Evolutionary conservation across 2,329 filamentous ascomycete genomes (phyloP).

Genomic region (Cordyceps fumosorosea): DNA sequence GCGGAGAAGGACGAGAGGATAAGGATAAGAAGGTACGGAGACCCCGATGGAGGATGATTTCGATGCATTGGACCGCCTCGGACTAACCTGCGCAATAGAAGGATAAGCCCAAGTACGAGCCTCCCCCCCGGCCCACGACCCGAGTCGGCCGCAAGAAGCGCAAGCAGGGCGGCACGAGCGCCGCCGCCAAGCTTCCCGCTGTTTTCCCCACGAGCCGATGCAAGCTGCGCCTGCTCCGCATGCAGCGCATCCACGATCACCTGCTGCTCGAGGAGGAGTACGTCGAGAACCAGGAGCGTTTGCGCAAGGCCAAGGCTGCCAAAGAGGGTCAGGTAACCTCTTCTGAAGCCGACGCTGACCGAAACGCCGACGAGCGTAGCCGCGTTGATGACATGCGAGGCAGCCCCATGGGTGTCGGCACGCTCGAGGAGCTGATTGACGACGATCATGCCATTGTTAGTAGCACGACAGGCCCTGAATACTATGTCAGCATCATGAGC

Average conservation of each 20-base stretch:
- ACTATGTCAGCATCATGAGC: conserved; percentile 99
- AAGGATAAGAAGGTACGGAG: conserved; percentile 84
- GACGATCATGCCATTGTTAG: conserved; percentile 99
- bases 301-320: conserved; percentile 83
- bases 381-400: conserved; percentile 98
- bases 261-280: conserved; percentile 96
- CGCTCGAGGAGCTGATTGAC: conserved; percentile 96
- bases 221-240: conserved; percentile 92
- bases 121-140: conserved; percentile 91
- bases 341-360: conserved; percentile 66
- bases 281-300: conserved; percentile 95
- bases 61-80: neutral
- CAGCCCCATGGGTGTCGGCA: conserved; percentile 97
- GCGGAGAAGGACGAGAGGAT: conserved; percentile 70
- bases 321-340: conserved; percentile 64
- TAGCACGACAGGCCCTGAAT: conserved; percentile 93
- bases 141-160: conserved; percentile 98
- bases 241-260: conserved; percentile 98
- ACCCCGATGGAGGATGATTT: neutral
- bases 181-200: conserved; percentile 87
- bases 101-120: conserved; percentile 99
- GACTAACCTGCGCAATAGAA: conserved; percentile 53
- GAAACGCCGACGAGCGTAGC: conserved; percentile 89
- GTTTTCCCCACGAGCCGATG: conserved; percentile 95
- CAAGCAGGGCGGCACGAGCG: conserved; percentile 87